A percentile compares a stretch with the other conserved stretches of the same genome.
These are phyloP conservation scores for Neofusicoccum laricinum DNA, from an alignment of 2,329 filamentous ascomycete species.

Conservation along the genomic window DNA sequence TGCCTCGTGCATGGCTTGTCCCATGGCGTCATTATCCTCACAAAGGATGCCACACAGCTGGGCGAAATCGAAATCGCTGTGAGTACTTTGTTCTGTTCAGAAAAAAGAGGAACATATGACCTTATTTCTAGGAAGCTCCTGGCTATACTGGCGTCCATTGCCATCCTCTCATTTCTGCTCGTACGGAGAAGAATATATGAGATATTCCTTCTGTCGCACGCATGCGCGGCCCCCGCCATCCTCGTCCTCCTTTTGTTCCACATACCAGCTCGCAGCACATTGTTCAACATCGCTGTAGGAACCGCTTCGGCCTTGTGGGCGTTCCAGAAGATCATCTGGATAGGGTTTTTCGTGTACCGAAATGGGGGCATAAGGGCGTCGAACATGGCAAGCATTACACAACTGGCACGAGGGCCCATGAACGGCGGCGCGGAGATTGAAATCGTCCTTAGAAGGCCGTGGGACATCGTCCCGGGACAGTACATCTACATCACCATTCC, in stretches of 20 bases:
- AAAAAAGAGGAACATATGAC: too few species aligned
- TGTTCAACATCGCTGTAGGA: conserved; percentile 16
- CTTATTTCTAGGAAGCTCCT: conserved; percentile 3
- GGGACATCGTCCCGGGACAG: not conserved
- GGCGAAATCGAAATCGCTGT: not conserved
- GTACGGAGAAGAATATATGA: conserved; percentile 18
- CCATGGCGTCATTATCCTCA: conserved; percentile 1
- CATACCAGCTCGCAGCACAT: not conserved
- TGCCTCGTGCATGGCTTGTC: conserved; percentile 18
- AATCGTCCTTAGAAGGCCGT: not conserved
- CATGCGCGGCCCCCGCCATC: conserved; percentile 11
- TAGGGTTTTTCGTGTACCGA: not conserved
- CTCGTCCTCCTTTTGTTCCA: conserved; percentile 15
- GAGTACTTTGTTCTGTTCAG: not conserved
- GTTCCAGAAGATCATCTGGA: not conserved
- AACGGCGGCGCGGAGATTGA: not conserved
- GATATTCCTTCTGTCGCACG: conserved; percentile 17
- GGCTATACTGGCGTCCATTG: conserved; percentile 1
- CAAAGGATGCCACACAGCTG: not conserved
- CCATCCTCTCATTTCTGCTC: conserved; percentile 16
- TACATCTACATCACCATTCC: not conserved
- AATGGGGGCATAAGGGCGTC: not conserved
- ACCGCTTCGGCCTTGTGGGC: not conserved
- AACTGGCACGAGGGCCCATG: not conserved
- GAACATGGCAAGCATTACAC: not conserved